phyloP scores from a whole-genome alignment of 2,329 filamentous ascomycete species.

The Hymenoscyphus fraxineus region DNA sequence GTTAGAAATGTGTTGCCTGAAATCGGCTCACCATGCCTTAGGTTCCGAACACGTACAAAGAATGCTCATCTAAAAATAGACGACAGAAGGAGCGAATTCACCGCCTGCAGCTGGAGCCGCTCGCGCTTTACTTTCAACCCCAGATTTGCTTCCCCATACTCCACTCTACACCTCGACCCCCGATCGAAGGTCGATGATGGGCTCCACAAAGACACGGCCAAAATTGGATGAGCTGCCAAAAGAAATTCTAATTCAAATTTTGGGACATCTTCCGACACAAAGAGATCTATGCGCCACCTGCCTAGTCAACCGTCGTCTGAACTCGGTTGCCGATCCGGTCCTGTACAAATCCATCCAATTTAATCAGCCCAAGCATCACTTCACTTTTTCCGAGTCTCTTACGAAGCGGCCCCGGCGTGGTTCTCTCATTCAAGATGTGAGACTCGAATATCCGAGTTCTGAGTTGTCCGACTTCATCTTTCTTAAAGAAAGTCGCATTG shows the following conservation, averaged over 20 bases:
- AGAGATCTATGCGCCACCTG: slow-evolving; percentile 44
- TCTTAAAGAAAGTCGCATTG: slow-evolving; percentile 39
- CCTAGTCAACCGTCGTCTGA: slow-evolving; percentile 41
- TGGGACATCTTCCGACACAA: slow-evolving; percentile 38
- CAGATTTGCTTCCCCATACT: not conserved
- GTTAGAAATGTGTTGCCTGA: too few species aligned
- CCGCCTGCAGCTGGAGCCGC: not conserved
- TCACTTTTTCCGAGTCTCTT: slow-evolving; percentile 47
- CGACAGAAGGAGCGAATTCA: not conserved
- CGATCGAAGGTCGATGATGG: slow-evolving; percentile 5
- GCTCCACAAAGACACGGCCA: not conserved
- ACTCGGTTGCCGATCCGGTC: slow-evolving; percentile 44
- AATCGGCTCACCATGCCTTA: too few species aligned
- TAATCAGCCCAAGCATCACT: slow-evolving; percentile 45
- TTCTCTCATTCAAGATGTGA: slow-evolving; percentile 44
- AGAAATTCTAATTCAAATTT: slow-evolving; percentile 40
- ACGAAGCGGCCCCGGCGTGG: slow-evolving; percentile 44
- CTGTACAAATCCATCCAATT: slow-evolving; percentile 47
- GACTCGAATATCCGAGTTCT: slow-evolving; percentile 43
- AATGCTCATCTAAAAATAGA: not conserved
- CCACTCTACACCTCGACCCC: not conserved
- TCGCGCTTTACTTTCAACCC: not conserved
- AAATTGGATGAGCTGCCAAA: slow-evolving; percentile 36
- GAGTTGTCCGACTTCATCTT: slow-evolving; percentile 43
- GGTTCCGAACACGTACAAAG: not conserved